Base-by-base conservation (phyloP, 495 filamentous ascomycete species). In the Penicillium pulvis region DNA sequence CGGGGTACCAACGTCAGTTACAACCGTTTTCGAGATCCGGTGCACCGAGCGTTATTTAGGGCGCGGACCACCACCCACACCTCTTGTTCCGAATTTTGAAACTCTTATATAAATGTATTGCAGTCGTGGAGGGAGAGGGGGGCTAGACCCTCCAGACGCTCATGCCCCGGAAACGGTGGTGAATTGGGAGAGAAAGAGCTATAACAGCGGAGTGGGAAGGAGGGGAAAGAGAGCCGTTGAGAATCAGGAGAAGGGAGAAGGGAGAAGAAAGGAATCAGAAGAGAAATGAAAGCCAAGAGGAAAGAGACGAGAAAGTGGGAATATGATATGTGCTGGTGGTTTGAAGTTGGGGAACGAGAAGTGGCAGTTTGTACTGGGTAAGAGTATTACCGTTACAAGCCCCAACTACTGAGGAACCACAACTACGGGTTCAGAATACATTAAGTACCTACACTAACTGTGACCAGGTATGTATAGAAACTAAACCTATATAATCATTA, bases 1-100 rank as follows among this genome's bases (percentile, higher is more conserved):
- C 65, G 46, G 61, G 64, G 64, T 69, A 58, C 49, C 61, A 54
- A 61, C 56, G 60, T 59, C 60, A 63, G 56, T 63, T 52, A 52
- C 33, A 36, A 36, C 31, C 31, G 31, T 33, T 33, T 33, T 44
- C 16, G 20, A n/a, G 44, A 24, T 24, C 24, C 44, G 9, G 19
- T 28, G 44, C 20, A 47, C 24, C 44, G 24, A 47, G 44, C 19
- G 24, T 28, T 47, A 24, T 3, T 16, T 24, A 24, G 44, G 1
- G 19, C 44, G 19, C 19, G 44, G 24, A 47, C 20, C 53, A 46
- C 52, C 36, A 44, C 19, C 51, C 17, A 24, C 33, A 53, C 35
- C 33, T 45, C 28, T 28, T 28, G 20, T 28, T 28, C 43, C 33
- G 19, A 41, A 17, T 41, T 41, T 43, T 28, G 23, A 46, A 55